phyloP scores from a whole-genome alignment of 108 stramenopile genomes.

The Skeletonema menzelii region DNA sequence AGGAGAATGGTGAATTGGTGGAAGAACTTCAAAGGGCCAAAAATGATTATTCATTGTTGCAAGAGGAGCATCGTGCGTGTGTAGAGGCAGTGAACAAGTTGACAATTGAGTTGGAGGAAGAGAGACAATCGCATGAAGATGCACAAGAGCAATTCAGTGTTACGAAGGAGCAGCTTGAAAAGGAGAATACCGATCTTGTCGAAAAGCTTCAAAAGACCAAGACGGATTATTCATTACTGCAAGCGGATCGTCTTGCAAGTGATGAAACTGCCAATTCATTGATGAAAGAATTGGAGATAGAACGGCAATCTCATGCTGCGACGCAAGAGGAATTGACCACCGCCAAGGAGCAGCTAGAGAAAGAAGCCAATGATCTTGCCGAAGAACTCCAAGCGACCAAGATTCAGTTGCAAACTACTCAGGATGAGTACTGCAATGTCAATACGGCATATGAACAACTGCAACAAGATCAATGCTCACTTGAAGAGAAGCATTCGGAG shows the following conservation, averaged over 20 bases:
- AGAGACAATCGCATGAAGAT: not conserved
- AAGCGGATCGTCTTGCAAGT: not conserved
- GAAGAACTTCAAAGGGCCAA: slow-evolving; percentile 1
- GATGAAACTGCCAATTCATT: not conserved
- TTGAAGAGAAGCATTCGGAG: slow-evolving; percentile 2
- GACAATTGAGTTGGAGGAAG: slow-evolving; percentile 1
- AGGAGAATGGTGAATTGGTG: not conserved
- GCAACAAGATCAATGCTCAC: not conserved
- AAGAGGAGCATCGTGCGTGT: not conserved
- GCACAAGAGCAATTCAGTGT: not conserved
- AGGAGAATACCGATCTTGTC: not conserved
- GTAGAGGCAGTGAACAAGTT: slow-evolving; percentile 1
- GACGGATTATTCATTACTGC: not conserved
- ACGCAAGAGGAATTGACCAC: not conserved
- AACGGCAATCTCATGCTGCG: not conserved
- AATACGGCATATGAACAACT: not conserved
- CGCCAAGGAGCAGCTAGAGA: not conserved
- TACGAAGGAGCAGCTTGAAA: not conserved
- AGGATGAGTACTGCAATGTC: not conserved
- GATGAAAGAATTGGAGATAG: slow-evolving; percentile 8
- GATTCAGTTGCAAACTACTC: not conserved
- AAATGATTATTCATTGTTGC: not conserved
- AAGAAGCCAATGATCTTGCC: not conserved
- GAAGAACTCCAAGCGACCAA: not conserved
- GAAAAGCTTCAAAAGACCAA: not conserved